These are phyloP conservation scores for Pelargonium myrrhifolium DNA, from an alignment of 441 rosid genomes.

Conservation along the genomic window DNA sequence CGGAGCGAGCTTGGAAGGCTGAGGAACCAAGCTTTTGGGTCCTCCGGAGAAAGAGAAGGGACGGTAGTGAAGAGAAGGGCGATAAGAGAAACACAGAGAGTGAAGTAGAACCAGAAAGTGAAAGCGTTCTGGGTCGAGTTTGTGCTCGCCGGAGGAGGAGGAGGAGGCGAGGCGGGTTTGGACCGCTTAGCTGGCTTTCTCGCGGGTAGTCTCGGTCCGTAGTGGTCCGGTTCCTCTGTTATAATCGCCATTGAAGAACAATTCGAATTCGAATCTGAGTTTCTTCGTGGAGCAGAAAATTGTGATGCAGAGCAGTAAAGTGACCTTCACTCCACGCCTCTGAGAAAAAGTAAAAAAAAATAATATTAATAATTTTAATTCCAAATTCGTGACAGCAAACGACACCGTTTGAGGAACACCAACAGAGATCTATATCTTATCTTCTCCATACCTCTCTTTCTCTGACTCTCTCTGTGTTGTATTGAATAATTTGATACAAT, in stretches of 20 bases:
- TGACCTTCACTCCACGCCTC: not conserved
- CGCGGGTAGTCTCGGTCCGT: not conserved
- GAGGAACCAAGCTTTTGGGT: conserved; percentile 77
- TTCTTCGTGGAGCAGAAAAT: not conserved
- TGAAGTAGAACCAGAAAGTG: conserved; percentile 33
- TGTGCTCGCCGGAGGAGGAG: not conserved
- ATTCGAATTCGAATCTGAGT: not conserved
- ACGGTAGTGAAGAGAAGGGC: conserved; percentile 34
- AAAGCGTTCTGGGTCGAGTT: conserved; percentile 18
- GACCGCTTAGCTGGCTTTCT: conserved; percentile 17
- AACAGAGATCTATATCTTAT: conserved; percentile 12
- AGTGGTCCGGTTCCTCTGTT: not conserved
- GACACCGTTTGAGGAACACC: too few species aligned
- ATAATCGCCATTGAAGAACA: not conserved
- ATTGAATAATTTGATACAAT: conserved; percentile 12
- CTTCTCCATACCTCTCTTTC: conserved; percentile 12
- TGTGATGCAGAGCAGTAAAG: not conserved
- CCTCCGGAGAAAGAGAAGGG: conserved; percentile 32
- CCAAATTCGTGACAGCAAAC: too few species aligned
- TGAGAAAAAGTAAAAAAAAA: not conserved
- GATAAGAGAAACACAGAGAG: conserved; percentile 28
- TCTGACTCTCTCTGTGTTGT: not conserved
- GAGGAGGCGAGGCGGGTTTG: conserved; percentile 28
- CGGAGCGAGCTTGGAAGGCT: not conserved
- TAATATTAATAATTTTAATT: too few species aligned